Evolutionary conservation across 2,329 filamentous ascomycete genomes (phyloP), one percentile per base, ranked within the genome.

Genomic region (Plectosphaerella sp.): DNA sequence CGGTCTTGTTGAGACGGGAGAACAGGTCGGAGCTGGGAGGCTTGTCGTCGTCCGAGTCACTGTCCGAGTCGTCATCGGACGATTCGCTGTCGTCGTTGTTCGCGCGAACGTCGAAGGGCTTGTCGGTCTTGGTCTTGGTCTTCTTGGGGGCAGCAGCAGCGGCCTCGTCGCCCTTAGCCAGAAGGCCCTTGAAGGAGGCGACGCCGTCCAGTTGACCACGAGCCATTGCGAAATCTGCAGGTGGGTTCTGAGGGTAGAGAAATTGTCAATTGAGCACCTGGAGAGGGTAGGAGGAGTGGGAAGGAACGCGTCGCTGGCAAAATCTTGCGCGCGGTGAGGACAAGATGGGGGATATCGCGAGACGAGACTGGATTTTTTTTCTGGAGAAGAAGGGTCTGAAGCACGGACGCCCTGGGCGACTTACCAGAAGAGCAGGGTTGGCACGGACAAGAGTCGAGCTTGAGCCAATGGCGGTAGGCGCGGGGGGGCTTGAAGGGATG

Each of bases 91-190:
- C 50, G 22, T 57, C 54, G 25, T 53, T 54, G 7, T 56, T 49
- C 22, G 52, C 50, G 18, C 52, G 59, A 45, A 55, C 51, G 28
- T 58, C 56, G 46, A 61, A 54, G n/a, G 37, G 51, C 39, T 51
- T 56, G 46, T 57, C 54, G 51, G 43, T 37, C 42, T 57, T 58
- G 49, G 58, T 49, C 46, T 61, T 62, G 39, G 53, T 42, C 20
- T 55, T 51, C 41, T 54, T 54, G 47, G 52, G 51, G 45, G 24
- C 41, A 10, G 18, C 52, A 36, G 43, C 20, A 25, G 41, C 25
- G 20, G 35, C 16, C n/a, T 49, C 48, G 11, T 49, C 36, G 39
- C 48, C 20, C 25, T 56, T 55, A 10, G 48, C 52, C 47, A 61
- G 43, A 4, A 55, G 45, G 10, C 41, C 48, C 33, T 22, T 52